Evolutionary conservation across 331 rosid species (phyloP), one percentile per base, ranked within the genome.

Genomic region (Cydonia oblonga): DNA sequence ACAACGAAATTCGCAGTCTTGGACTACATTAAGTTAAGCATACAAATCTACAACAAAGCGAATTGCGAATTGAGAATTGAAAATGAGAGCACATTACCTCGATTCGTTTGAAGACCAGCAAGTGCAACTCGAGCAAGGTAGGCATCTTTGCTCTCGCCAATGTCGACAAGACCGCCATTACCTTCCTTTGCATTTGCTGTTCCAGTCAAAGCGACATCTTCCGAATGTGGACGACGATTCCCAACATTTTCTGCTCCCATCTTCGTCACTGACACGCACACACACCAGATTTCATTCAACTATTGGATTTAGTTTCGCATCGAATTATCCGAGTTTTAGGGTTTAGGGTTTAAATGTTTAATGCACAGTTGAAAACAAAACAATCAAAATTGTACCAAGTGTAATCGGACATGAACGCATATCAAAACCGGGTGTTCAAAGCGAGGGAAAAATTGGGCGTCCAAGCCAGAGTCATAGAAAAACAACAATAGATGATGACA

Each of bases 101-200:
- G 65, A 73, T 86, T 85, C 78, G 81, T 91, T 69, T 68, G 79
- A 69, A 93, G 86, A 6, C 98, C 97, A 5, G 98, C 92, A 58
- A 89, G 82, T 42, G 96, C 86, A 77, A 88, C 92, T 51, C 92
- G 90, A 76, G 86, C 91, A 15, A 93, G 90, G 77, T 85, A 93
- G 51, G 97, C 97, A n/a, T 25, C 75, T 64, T 89, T 83, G 73
- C 90, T 81, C 74, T 51, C 61, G 40, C 98, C 97, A 28, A 93
- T 76, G 83, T 93, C 97, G 78, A 91, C 89, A 79, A 81, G 89
- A 66, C 98, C 97, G 25, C 85, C 72, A 18, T 71, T 65, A 58
- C 87, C 91, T 74, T 75, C 86, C 71, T 70, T 85, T 49, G 98
- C 97, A 62, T 88, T 87, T 72, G 98, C 97, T 65, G 91, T 87